Conservation (phyloP, 805 yeast species). For the Kodamaea restingae region DNA sequence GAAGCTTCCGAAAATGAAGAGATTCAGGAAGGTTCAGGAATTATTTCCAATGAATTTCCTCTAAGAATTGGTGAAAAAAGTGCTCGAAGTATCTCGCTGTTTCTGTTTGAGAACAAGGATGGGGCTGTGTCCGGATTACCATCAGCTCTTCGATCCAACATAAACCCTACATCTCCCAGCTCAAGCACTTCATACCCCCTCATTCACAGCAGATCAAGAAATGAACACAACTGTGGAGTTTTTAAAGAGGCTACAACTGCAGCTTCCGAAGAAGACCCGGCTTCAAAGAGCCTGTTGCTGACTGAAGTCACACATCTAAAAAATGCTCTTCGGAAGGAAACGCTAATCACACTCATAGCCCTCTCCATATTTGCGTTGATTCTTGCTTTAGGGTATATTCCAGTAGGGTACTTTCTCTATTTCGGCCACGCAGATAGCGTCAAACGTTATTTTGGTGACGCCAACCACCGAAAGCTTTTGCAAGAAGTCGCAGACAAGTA, state of each 20-base stretch:
- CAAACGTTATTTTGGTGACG: conserved; percentile 21
- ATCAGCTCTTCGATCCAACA: background rate
- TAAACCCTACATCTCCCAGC: background rate
- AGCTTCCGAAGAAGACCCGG: too few relatives aligned
- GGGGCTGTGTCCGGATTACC: too few relatives aligned
- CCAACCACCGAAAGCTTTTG: conserved; percentile 15
- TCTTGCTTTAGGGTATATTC: conserved; percentile 17
- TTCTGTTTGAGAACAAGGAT: too few relatives aligned
- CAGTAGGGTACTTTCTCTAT: conserved; percentile 2
- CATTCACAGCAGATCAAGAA: conserved; percentile 9
- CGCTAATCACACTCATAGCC: conserved; percentile 1
- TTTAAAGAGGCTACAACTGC: conserved; percentile 14
- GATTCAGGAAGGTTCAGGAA: too few relatives aligned
- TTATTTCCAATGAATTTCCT: too few relatives aligned
- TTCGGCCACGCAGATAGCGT: conserved; percentile 3
- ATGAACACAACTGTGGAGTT: conserved; percentile 9
- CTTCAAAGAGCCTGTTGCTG: background rate
- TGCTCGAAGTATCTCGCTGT: too few relatives aligned
- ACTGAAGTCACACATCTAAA: background rate
- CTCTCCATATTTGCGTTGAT: conserved; percentile 12
- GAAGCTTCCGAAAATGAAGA: too few relatives aligned
- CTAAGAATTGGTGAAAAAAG: too few relatives aligned
- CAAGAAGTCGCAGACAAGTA: conserved; percentile 7
- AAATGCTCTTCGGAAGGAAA: conserved; percentile 1
- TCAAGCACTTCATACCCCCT: conserved; percentile 13